Evolutionary conservation across 2,329 filamentous ascomycete genomes (phyloP).

Genomic region (Moelleriella libera): DNA sequence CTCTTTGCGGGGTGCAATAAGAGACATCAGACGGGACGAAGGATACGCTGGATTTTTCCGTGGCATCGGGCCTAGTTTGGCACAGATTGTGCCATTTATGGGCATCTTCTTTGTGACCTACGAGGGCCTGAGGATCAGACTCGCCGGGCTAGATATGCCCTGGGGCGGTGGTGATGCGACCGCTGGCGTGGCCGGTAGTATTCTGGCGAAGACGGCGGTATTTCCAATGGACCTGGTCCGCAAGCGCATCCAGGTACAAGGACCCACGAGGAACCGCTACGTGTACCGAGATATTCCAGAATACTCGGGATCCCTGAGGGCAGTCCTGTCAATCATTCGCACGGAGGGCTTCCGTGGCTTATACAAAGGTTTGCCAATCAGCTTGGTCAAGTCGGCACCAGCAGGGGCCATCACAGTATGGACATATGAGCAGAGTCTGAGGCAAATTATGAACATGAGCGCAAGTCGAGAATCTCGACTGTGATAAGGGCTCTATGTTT

Average conservation of each 20-base stretch:
- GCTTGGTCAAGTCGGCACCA: slow-evolving; percentile 87
- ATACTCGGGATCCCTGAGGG: slow-evolving; percentile 54
- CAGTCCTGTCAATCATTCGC: slow-evolving; percentile 52
- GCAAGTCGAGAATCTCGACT: slow-evolving; percentile 13
- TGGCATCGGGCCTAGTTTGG: slow-evolving; percentile 66
- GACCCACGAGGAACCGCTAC: slow-evolving; percentile 66
- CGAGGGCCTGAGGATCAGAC: slow-evolving; percentile 53
- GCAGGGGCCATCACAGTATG: slow-evolving; percentile 85
- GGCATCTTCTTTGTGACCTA: slow-evolving; percentile 89
- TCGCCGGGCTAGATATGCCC: slow-evolving; percentile 42
- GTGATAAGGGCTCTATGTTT: slow-evolving; percentile 1
- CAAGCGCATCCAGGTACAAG: slow-evolving; percentile 90
- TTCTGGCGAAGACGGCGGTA: slow-evolving; percentile 75
- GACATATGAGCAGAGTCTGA: slow-evolving; percentile 74
- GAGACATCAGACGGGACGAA: slow-evolving; percentile 62
- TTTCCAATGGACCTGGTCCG: slow-evolving; percentile 88
- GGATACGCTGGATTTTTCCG: slow-evolving; percentile 74
- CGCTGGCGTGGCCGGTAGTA: slow-evolving; percentile 65
- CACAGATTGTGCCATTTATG: slow-evolving; percentile 92
- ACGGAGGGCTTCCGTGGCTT: slow-evolving; percentile 67
- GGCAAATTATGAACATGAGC: slow-evolving; percentile 32
- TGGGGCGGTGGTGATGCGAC: slow-evolving; percentile 72
- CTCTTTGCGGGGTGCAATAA: slow-evolving; percentile 53
- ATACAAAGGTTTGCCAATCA: slow-evolving; percentile 80
- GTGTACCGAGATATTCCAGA: slow-evolving; percentile 79